Percentiles rank a stretch among this genome's conserved stretches.
Conservation (phyloP, 2,329 filamentous ascomycete genomes). For the Beauveria brongniartii region DNA sequence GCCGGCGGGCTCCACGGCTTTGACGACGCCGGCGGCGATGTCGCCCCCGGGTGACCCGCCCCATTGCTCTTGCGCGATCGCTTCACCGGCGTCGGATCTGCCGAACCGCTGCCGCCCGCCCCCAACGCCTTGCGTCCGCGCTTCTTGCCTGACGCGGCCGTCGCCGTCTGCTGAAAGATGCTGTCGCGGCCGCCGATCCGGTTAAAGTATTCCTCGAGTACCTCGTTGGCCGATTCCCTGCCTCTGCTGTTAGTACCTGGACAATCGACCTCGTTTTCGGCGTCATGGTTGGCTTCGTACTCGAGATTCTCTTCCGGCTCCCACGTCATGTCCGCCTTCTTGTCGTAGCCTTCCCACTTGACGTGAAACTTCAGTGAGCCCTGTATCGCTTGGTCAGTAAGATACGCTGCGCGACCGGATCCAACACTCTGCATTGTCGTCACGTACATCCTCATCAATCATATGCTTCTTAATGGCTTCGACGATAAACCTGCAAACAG, state of each 20-base stretch:
- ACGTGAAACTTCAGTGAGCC: constrained; percentile 52
- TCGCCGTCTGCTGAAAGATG: constrained; percentile 43
- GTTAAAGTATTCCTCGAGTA: constrained; percentile 57
- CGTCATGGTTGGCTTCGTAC: not conserved
- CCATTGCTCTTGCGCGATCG: constrained; percentile 36
- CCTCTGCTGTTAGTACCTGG: not conserved
- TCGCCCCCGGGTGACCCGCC: constrained; percentile 36
- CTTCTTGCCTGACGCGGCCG: constrained; percentile 47
- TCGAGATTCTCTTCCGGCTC: constrained; percentile 64
- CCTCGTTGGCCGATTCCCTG: constrained; percentile 49
- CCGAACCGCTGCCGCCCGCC: constrained; percentile 17
- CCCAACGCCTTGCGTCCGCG: constrained; percentile 36
- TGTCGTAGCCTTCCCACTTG: constrained; percentile 74
- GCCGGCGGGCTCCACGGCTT: constrained; percentile 58
- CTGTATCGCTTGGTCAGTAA: constrained; percentile 20
- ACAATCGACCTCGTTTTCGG: too few species aligned
- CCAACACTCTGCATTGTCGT: not conserved
- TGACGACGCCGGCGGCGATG: constrained; percentile 41
- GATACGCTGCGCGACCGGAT: not conserved
- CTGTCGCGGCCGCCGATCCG: constrained; percentile 55
- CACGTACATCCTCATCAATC: constrained; percentile 45
- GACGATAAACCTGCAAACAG: constrained; percentile 54
- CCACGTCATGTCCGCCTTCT: constrained; percentile 66
- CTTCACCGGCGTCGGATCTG: constrained; percentile 26
- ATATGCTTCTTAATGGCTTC: constrained; percentile 64